Evolutionary conservation across 139 green algal species (phyloP), one percentile per base, ranked within the genome.

Genomic region (Micractinium sp.): DNA sequence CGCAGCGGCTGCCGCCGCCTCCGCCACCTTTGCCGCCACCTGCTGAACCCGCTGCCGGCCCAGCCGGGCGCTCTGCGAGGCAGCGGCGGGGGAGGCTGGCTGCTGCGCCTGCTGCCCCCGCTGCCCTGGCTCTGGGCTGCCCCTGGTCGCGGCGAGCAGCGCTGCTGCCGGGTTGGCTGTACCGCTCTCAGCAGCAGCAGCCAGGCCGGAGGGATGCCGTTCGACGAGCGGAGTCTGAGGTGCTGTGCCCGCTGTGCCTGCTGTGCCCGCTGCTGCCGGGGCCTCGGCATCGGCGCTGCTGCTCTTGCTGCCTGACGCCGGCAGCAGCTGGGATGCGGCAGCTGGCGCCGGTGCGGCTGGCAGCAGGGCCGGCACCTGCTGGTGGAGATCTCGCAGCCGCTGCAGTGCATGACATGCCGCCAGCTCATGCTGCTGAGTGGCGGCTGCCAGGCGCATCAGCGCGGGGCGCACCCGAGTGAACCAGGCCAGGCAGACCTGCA

Each of bases 401-500:
- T 27, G 47, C 31, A 88, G 47, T 15, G 33, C 41, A 29, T 88
- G 85, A 31, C 61, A 82, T 3, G 85, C 85, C 5, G 85, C 74
- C 19, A 88, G 71, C 31, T 88, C 41, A 5, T 29, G 87, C 85
- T 27, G 87, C 73, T 74, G 88, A 63, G 38, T 76, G n/a, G 91
- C 89, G 7, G 88, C 78, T 41, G 91, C 91, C 3, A 91, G 85
- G 22, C 88, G 86, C 29, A 95, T 39, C 18, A 94, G 82, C 61
- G 93, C 71, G 61, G 92, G 81, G 0, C 93, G 89, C 61, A 93
- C 67, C 13, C 94, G 91, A 1, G 73, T 85, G 63, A 97, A 95
- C 95, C 95, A 97, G 38, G 96, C 94, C 20, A 94, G 91, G 86
- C 95, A 97, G n/a, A 96, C 94, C 92, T 96, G 89, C 78, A 84